Base-by-base conservation (phyloP, 768 basidiomycete species). In the Termitomyces sp. region DNA sequence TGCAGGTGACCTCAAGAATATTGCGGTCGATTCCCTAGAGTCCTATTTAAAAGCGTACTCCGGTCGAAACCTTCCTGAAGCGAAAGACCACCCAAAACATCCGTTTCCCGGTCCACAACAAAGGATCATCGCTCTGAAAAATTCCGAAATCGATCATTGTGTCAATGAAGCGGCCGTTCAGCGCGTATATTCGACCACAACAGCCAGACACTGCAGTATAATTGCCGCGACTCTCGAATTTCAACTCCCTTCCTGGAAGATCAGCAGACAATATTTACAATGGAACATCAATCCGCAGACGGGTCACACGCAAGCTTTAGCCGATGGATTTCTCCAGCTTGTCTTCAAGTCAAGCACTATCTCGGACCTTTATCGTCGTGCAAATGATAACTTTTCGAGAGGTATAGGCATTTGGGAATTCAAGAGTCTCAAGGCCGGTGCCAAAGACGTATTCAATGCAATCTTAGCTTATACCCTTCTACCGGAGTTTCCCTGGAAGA, bases 161-260 rank as follows among this genome's bases (percentile, higher is more conserved):
- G n/a, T 31, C 1, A 37, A 46, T 12, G 56, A 57, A 35, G 19
- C 19, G 7, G 12, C 1, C 11, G 14, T 58, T 32, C 31, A 51
- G 23, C 34, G 35, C 2, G 19, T 34, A 0, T 58, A 40, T 16
- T 2, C 19, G 8, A 19, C 2, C 0, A 32, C 49, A 5, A 21
- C 46, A 16, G 48, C 50, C 11, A 6, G 12, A 2, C 35, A 46
- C 5, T 58, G 57, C 25, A 1, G 1, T 7, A 16, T 53, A 5
- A 50, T 57, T 16, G 56, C 56, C 16, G 50, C 50, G 11, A 57
- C 56, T 10, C 35, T 57, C 14, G 56, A 50, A 32, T 45, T 51
- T 19, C 49, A 52, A 10, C 49, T 44, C 2, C 32, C 38, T 4
- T n/a, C 34, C 3, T 57, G 56, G 56, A 6, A n/a, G 1, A n/a